A percentile compares a stretch with the other conserved stretches of the same genome.
Evolutionary conservation across 306 rosid genomes (phyloP).

Genomic region (Crotalaria pallida): DNA sequence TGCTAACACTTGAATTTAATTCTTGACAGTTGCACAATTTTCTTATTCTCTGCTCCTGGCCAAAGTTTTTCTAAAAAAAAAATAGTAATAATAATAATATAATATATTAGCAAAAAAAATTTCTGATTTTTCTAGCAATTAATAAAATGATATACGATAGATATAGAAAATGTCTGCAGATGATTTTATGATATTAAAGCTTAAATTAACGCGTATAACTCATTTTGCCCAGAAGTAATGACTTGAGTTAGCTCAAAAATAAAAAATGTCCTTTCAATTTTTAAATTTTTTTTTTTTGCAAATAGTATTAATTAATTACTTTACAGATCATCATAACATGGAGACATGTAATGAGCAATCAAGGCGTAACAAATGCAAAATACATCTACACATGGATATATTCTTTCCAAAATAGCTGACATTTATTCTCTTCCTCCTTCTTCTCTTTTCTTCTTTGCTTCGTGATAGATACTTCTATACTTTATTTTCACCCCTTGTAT

Average conservation of each 20-base stretch:
- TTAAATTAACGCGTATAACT: constrained; percentile 1
- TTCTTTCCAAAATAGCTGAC: constrained; percentile 31
- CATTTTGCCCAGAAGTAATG: not conserved
- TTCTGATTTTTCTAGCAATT: not conserved
- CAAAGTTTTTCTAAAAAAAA: no score
- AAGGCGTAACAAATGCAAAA: constrained; percentile 44
- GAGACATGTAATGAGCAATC: constrained; percentile 32
- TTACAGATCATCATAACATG: constrained; percentile 43
- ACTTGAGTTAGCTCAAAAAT: not conserved
- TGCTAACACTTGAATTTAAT: no score
- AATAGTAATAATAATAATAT: no score
- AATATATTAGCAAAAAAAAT: no score
- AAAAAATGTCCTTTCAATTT: no score
- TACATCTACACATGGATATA: constrained; percentile 31
- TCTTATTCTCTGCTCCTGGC: no score
- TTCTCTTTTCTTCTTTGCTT: constrained; percentile 4
- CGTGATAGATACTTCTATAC: not conserved
- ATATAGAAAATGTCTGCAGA: not conserved
- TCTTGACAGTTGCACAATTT: no score
- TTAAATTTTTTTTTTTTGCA: no score
- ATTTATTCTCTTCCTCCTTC: constrained; percentile 23
- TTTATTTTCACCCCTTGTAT: not conserved
- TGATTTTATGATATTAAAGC: not conserved
- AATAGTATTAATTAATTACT: constrained; percentile 18
- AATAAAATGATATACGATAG: not conserved